phyloP scores from a whole-genome alignment of 2,329 filamentous ascomycete species.

The Thyridium curvatum region DNA sequence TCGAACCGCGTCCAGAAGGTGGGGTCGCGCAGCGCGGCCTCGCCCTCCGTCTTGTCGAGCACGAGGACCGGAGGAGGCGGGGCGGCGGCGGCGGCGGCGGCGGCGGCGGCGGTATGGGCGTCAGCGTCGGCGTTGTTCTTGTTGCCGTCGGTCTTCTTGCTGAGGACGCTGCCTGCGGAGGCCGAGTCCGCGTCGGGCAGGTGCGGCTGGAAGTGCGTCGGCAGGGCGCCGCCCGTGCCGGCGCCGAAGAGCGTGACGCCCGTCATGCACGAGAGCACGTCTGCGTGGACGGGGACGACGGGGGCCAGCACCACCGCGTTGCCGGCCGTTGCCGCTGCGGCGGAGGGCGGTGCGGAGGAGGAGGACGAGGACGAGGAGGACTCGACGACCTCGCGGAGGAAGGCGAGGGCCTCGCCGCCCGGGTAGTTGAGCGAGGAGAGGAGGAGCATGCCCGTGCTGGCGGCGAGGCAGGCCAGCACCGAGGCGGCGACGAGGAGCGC shows the following conservation, averaged over 20 bases:
- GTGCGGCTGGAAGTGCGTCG: background rate
- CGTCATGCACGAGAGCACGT: slow-evolving; percentile 65
- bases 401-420: slow-evolving; percentile 69
- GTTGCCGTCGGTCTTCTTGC: slow-evolving; percentile 4
- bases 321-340: background rate
- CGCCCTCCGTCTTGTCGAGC: slow-evolving; percentile 60
- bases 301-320: background rate
- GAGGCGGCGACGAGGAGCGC: slow-evolving; percentile 53
- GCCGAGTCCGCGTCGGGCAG: slow-evolving; percentile 17
- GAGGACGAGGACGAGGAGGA: slow-evolving; percentile 18
- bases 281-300: slow-evolving; percentile 49
- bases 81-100: slow-evolving; percentile 2
- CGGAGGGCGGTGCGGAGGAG: slow-evolving; percentile 5
- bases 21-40: slow-evolving; percentile 32
- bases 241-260: slow-evolving; percentile 62
- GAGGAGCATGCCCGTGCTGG: slow-evolving; percentile 62
- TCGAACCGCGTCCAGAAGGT: slow-evolving; percentile 59
- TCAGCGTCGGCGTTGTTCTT: no score
- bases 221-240: slow-evolving; percentile 20
- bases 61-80: slow-evolving; percentile 11
- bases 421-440: slow-evolving; percentile 91
- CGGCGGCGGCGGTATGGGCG: background rate
- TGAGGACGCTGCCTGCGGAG: slow-evolving; percentile 19
- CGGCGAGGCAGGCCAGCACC: slow-evolving; percentile 50
- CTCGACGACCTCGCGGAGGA: slow-evolving; percentile 36